Percentiles rank a stretch among this genome's conserved stretches.
Conservation (phyloP, 805 yeast species). For the Lachancea meyersii region DNA sequence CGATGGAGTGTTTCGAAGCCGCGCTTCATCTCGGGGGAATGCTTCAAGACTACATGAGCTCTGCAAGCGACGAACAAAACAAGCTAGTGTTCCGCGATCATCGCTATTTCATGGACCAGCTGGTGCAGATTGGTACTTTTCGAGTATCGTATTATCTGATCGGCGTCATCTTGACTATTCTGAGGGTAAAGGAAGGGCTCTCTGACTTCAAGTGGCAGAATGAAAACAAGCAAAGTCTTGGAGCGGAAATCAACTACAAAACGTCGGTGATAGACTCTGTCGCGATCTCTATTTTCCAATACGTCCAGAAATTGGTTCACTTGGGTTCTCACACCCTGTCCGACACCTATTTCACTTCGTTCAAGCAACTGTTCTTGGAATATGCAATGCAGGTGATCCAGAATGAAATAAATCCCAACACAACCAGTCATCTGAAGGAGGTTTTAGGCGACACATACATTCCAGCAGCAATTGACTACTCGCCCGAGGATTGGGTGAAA, state of each 20-base stretch:
- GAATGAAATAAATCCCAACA: slow-evolving; percentile 5
- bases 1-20: slow-evolving; percentile 4
- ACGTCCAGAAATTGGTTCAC: slow-evolving; percentile 4
- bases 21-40: background rate
- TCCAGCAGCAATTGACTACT: slow-evolving; percentile 5
- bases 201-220: slow-evolving; percentile 1
- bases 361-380: slow-evolving; percentile 9
- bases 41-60: slow-evolving; percentile 4
- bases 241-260: slow-evolving; percentile 3
- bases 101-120: slow-evolving; percentile 4
- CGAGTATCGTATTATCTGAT: slow-evolving; percentile 7
- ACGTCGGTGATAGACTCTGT: slow-evolving; percentile 1
- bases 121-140: slow-evolving; percentile 8
- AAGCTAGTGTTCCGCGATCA: slow-evolving; percentile 2
- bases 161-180: slow-evolving; percentile 3
- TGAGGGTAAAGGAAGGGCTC: slow-evolving; percentile 4
- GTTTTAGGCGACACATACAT: background rate
- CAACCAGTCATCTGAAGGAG: slow-evolving; percentile 4
- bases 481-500: slow-evolving; percentile 4
- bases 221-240: slow-evolving; percentile 2
- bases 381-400: slow-evolving; percentile 9
- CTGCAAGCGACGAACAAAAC: background rate
- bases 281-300: background rate
- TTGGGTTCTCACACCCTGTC: slow-evolving; percentile 7
- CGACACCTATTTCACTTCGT: slow-evolving; percentile 8